Evolutionary conservation across 2,329 filamentous ascomycete genomes (phyloP), one percentile per base, ranked within the genome.

Genomic region (Trichophyton verrucosum): DNA sequence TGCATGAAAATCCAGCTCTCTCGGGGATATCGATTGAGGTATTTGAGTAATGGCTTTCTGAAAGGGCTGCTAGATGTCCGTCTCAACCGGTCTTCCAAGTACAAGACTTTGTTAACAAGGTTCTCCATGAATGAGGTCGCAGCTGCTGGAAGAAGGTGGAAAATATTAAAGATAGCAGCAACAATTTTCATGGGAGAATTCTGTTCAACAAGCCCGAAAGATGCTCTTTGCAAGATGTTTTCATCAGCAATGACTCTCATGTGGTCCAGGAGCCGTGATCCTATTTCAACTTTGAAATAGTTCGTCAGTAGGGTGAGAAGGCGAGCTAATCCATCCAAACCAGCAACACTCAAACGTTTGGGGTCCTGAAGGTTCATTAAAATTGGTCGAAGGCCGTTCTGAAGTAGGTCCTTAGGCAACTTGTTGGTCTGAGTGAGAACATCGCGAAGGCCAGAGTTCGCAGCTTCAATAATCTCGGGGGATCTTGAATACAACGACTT

Each of bases 251-350:
- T 91, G 9, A 86, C 83, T 70, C 92, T 92, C 74, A 96, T 87
- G 68, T 99, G 94, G 65, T 97, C 92, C 8, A 99, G 80, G n/a
- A 99, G 77, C 24, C 94, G 84, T 22, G 89, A 84, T 5, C 94
- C 95, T 60, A 99, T 99, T 71, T 99, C 94, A 0, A 97, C 91
- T 75, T 99, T 99, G 76, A 99, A 99, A 73, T 99, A 99, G 62
- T 94, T 97, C 0, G 92, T 99, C 17, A 99, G 79, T 1, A 99
- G 80, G 65, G 94, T 92, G 63, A 99, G 76, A 1, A 99, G 80
- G 44, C 92, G 85, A 17, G 91, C 91, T 36, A 99, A 78, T 27
- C 95, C 95, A 71, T 97, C 91, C 3, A 99, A 78, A 1, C 91
- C 91, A 67, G 91, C 88, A 0, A 92, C 88, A 20, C 86, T 95